Evolutionary conservation across 305 asterid genomes (phyloP), one percentile per base, ranked within the genome.

Genomic region (Rubia tinctorum): DNA sequence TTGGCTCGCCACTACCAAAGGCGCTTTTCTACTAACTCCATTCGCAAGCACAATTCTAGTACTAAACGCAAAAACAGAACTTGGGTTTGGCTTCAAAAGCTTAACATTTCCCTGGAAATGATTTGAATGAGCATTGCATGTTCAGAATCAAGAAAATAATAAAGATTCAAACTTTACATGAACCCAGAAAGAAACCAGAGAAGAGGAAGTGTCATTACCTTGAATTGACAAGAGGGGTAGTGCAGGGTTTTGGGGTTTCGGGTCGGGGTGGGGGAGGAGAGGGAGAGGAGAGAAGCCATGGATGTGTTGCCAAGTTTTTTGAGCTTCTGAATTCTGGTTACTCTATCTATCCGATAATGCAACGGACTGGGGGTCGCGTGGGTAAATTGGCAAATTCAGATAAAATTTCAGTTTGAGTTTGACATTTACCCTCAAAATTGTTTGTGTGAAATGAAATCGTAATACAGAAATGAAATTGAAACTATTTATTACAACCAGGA

Each of bases 51-150:
- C 42, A 80, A 78, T 67, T 68, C 76, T 88, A 53, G 83, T 39
- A 64, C 66, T 25, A 8, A 9, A 40, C 44, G 82, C 77, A 66
- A 87, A 82, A 74, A 51, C 49, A 40, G 58, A 79, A 69, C 75
- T 45, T 43, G 87, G 78, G 69, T 71, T 82, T 67, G 82, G 75
- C 81, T 81, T 86, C 82, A 93, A 83, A 79, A 40, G 63, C 70
- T 79, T 81, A 62, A 75, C 79, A 84, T 80, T 87, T 11, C 97
- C 98, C 98, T 88, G 82, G 14, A 34, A 49, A 34, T 20, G 7
- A 63, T 22, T 56, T 27, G 66, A 71, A 64, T 27, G 20, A 74
- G 56, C 65, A 74, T 34, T 49, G 49, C 71, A 56, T 40, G 40
- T 17, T 13, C 56, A 23, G 72, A 61, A 51, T 51, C 47, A 65